Evolutionary conservation across 2,329 filamentous ascomycete species (phyloP).

Genomic region (Chaetomiaceae sp.): DNA sequence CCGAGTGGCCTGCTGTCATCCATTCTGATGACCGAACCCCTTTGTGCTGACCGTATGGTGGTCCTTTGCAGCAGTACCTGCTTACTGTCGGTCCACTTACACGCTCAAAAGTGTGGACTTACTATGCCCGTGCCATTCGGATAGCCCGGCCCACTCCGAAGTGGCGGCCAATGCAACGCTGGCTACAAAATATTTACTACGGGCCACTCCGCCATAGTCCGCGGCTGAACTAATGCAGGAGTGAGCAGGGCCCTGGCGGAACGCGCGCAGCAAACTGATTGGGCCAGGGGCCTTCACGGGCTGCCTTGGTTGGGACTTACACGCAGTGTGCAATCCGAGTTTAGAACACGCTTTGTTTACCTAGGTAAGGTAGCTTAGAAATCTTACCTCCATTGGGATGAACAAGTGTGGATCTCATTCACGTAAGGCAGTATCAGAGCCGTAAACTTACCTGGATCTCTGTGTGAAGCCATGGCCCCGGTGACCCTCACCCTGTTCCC

Average conservation of each 20-base stretch:
- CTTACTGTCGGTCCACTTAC: neutral
- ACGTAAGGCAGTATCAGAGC: neutral
- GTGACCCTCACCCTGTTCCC: neutral
- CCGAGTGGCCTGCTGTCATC: neutral
- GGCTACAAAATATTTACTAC: neutral
- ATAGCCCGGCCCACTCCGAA: neutral
- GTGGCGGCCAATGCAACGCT: neutral
- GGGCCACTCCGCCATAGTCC: too few relatives aligned
- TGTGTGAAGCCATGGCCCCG: neutral
- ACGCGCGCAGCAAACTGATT: neutral
- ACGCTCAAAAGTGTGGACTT: neutral
- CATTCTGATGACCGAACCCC: neutral
- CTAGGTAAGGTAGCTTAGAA: too few relatives aligned
- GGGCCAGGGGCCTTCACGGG: neutral
- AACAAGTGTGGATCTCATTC: neutral
- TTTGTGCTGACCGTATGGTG: neutral
- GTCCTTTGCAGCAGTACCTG: neutral
- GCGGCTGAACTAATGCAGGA: neutral
- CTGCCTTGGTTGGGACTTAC: neutral
- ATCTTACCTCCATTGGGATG: neutral
- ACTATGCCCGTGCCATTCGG: neutral
- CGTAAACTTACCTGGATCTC: neutral
- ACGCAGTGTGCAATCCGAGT: neutral
- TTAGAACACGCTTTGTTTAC: neutral
- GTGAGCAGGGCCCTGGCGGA: neutral